Conservation (phyloP, 768 basidiomycete genomes). For the Pholiota molesta region DNA sequence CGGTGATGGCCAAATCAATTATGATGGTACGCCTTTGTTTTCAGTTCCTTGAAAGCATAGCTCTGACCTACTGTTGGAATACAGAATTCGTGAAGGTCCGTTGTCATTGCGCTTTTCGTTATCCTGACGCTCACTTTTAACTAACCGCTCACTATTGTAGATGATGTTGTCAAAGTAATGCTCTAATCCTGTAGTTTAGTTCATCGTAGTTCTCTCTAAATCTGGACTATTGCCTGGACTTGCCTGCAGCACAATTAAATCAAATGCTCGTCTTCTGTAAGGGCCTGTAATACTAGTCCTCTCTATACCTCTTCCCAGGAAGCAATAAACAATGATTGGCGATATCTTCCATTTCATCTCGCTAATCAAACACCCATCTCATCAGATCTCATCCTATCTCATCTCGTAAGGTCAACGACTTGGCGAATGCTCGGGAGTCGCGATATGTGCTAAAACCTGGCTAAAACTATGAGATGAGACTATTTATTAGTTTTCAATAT, state of each 20-base stretch:
- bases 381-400: no score
- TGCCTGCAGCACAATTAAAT: neutral
- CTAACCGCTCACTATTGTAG: conserved; percentile 9
- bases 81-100: conserved; percentile 31
- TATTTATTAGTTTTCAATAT: no score
- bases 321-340: no score
- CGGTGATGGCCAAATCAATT: conserved; percentile 93
- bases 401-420: no score
- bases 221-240: neutral
- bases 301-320: no score
- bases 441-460: no score
- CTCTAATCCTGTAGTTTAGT: conserved; percentile 19
- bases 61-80: neutral
- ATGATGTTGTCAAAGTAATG: conserved; percentile 32
- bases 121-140: neutral
- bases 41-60: neutral
- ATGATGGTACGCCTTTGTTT: conserved; percentile 53
- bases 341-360: neutral
- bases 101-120: neutral
- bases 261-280: neutral
- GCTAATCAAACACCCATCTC: neutral
- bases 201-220: conserved; percentile 14
- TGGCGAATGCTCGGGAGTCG: no score
- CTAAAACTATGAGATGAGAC: no score
- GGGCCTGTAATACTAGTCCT: no score